Evolutionary conservation across 345 rosid genomes (phyloP), one percentile per base, ranked within the genome.

Genomic region (Bretschneidera sinensis): DNA sequence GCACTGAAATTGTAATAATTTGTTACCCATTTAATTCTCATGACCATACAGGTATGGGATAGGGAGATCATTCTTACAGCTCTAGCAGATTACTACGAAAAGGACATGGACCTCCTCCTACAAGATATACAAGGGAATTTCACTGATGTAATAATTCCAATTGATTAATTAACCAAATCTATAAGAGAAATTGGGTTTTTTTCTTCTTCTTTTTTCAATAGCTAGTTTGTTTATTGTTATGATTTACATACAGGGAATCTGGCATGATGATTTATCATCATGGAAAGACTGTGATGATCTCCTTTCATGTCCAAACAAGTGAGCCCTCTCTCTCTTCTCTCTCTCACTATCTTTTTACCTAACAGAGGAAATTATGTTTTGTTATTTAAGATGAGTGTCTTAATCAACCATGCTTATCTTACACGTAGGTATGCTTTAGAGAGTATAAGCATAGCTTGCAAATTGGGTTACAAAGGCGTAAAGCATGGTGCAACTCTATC

Each of bases 41-140:
- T n/a, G n/a, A n/a, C n/a, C n/a, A n/a, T 21, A 1, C 55, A 91
- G 98, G 96, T 92, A 21, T 92, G 97, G 98, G 97, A 92, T 18
- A 86, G 94, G 78, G 97, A 92, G 73, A 89, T 92, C 43, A 76
- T 92, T 43, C 89, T 84, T 2, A 79, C 88, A 51, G 91, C 98
- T 65, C 73, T 83, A 0, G 69, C 74, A 52, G 96, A 89, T 55
- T 85, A 76, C 76, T 84, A 92, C n/a, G 87, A 80, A 17, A 84
- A 87, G 47, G 79, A 92, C 75, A 65, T 83, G 85, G 83, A 78
- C 64, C 87, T 79, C 56, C 96, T 87, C 63, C 86, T 79, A 63
- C 62, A 81, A 68, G 81, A 85, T 69, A 81, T 89, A 5, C 84
- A 71, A 43, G 70, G 74, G 21, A 89, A 92, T 79, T 72, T 83